Evolutionary conservation across 2,329 filamentous ascomycete genomes (phyloP).

Genomic region (Exophiala aquamarina): DNA sequence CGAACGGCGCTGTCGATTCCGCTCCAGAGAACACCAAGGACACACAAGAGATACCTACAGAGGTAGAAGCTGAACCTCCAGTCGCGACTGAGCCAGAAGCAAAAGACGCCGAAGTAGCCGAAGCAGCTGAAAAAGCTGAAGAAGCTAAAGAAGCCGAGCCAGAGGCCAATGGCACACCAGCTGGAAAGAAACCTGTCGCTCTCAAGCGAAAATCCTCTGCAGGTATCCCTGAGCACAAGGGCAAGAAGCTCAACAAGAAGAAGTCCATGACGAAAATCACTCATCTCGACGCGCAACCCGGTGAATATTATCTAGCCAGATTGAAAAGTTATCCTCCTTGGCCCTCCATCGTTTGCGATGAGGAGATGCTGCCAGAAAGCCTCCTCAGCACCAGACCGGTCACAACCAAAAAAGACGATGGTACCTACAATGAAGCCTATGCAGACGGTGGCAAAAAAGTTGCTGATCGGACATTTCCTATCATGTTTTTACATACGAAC

Average conservation of each 20-base stretch:
- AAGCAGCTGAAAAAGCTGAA: conserved; percentile 16
- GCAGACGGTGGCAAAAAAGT: conserved; percentile 83
- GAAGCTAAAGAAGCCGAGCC: conserved; percentile 33
- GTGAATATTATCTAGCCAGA: conserved; percentile 88
- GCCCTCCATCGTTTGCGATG: conserved; percentile 92
- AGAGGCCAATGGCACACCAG: conserved; percentile 52
- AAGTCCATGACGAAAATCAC: conserved; percentile 71
- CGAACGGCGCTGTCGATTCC: conserved; percentile 27
- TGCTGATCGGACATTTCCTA: conserved; percentile 81
- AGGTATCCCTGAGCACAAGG: conserved; percentile 65
- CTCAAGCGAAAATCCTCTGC: conserved; percentile 70
- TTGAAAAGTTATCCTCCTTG: conserved; percentile 93
- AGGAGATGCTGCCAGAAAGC: conserved; percentile 83
- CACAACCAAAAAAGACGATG: conserved; percentile 77
- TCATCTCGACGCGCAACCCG: conserved; percentile 79
- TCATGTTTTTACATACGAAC: conserved; percentile 94
- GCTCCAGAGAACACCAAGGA: conserved; percentile 28
- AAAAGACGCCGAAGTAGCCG: conserved; percentile 6
- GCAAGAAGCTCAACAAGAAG: conserved; percentile 83
- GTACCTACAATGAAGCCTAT: conserved; percentile 83
- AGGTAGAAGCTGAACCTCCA: conserved; percentile 23
- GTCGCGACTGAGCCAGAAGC: conserved; percentile 11
- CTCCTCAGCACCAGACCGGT: conserved; percentile 79
- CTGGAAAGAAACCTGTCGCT: conserved; percentile 52
- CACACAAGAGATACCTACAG: conserved; percentile 35